phyloP scores from a whole-genome alignment of 2,329 filamentous ascomycete genomes.

The Oidium heveae region DNA sequence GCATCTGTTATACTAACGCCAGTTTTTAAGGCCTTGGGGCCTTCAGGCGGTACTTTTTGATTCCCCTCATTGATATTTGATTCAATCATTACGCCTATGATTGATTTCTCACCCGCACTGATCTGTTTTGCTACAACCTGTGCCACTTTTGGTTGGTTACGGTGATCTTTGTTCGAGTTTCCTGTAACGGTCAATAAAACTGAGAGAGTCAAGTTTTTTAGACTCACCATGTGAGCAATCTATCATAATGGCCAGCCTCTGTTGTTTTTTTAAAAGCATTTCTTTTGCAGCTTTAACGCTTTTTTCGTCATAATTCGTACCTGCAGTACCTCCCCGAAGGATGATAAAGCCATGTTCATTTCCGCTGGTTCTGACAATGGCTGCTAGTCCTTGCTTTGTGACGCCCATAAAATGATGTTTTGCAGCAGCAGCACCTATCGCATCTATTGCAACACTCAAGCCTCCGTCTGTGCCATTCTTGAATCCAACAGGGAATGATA shows the following conservation, averaged over 20 bases:
- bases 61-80: slow-evolving; percentile 84
- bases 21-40: slow-evolving; percentile 64
- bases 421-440: slow-evolving; percentile 75
- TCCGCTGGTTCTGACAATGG: slow-evolving; percentile 79
- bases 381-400: slow-evolving; percentile 84
- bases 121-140: slow-evolving; percentile 64
- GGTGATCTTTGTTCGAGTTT: slow-evolving; percentile 49
- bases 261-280: slow-evolving; percentile 46
- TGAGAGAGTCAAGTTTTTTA: slow-evolving; percentile 14
- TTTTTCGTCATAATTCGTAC: slow-evolving; percentile 76
- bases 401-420: slow-evolving; percentile 94
- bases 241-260: slow-evolving; percentile 68
- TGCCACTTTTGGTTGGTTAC: slow-evolving; percentile 89
- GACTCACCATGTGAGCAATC: slow-evolving; percentile 97
- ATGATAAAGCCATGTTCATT: slow-evolving; percentile 98
- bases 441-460: slow-evolving; percentile 74
- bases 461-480: slow-evolving; percentile 97
- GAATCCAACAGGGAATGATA: slow-evolving; percentile 96
- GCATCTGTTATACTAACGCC: slow-evolving; percentile 95
- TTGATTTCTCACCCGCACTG: slow-evolving; percentile 48
- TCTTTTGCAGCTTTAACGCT: slow-evolving; percentile 68
- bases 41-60: slow-evolving; percentile 79
- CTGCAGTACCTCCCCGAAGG: slow-evolving; percentile 71
- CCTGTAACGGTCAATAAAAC: not conserved
- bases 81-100: slow-evolving; percentile 98